These are phyloP conservation scores for Salix dunnii DNA, from an alignment of 345 rosid genomes.

Conservation along the genomic window DNA sequence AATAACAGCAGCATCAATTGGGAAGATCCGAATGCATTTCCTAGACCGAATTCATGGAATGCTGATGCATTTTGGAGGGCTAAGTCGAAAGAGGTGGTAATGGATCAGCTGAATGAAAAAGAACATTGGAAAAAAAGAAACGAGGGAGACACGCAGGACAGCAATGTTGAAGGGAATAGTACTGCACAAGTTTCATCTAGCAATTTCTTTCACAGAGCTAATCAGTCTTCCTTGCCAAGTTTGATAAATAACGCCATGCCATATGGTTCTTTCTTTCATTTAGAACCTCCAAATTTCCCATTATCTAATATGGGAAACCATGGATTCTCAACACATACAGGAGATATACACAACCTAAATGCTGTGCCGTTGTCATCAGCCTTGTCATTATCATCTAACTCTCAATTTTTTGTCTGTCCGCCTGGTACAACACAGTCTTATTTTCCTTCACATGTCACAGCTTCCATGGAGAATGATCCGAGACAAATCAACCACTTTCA, in stretches of 20 bases:
- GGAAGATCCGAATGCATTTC: slow-evolving; percentile 31
- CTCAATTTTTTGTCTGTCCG: slow-evolving; percentile 48
- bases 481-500: slow-evolving; percentile 49
- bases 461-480: slow-evolving; percentile 16
- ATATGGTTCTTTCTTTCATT: slow-evolving; percentile 36
- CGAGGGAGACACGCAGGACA: slow-evolving; percentile 17
- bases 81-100: slow-evolving; percentile 32
- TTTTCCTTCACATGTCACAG: slow-evolving; percentile 13
- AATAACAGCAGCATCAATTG: slow-evolving; percentile 25
- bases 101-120: slow-evolving; percentile 30
- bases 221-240: slow-evolving; percentile 16
- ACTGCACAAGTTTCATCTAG: slow-evolving; percentile 18
- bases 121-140: slow-evolving; percentile 26
- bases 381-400: slow-evolving; percentile 40
- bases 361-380: slow-evolving; percentile 48
- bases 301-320: slow-evolving; percentile 30
- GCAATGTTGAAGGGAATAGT: slow-evolving; percentile 12
- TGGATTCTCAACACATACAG: slow-evolving; percentile 30
- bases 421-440: slow-evolving; percentile 16
- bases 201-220: slow-evolving; percentile 14
- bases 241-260: slow-evolving; percentile 25
- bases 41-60: slow-evolving; percentile 28
- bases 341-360: slow-evolving; percentile 37
- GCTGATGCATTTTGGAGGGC: slow-evolving; percentile 26
- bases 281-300: slow-evolving; percentile 44